phyloP scores from a whole-genome alignment of 202 grass and related monocot species.

The Zizania palustris region DNA sequence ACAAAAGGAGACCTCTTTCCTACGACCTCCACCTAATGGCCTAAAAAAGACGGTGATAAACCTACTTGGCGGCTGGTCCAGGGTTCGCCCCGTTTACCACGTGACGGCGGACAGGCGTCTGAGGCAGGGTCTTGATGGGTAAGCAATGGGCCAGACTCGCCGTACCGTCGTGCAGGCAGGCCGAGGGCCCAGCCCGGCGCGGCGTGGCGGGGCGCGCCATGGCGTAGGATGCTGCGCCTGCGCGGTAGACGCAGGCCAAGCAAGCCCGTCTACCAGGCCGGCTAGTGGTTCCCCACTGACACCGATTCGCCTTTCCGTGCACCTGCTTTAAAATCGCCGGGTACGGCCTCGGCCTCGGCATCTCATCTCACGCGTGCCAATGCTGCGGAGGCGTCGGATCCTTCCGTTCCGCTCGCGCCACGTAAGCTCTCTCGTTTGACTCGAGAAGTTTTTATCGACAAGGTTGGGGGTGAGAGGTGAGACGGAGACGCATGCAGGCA shows the following conservation, averaged over 20 bases:
- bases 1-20: too few species aligned
- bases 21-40: too few species aligned
- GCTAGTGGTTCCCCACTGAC: background rate
- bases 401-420: too few species aligned
- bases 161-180: slow-evolving; percentile 25
- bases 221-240: background rate
- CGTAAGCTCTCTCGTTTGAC: background rate
- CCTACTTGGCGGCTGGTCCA: background rate
- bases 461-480: too few species aligned
- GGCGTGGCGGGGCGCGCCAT: too few species aligned
- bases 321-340: background rate
- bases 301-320: background rate
- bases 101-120: slow-evolving; percentile 34
- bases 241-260: slow-evolving; percentile 10
- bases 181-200: background rate
- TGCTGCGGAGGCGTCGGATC: background rate
- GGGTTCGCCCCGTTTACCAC: background rate
- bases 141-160: background rate
- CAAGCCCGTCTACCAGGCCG: background rate
- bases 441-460: background rate
- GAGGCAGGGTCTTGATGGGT: slow-evolving; percentile 31
- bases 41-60: too few species aligned
- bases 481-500: too few species aligned
- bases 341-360: background rate
- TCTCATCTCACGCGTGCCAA: background rate